These are phyloP conservation scores for Candida sanyaensis DNA, from an alignment of 1,139 yeast species.

Conservation along the genomic window DNA sequence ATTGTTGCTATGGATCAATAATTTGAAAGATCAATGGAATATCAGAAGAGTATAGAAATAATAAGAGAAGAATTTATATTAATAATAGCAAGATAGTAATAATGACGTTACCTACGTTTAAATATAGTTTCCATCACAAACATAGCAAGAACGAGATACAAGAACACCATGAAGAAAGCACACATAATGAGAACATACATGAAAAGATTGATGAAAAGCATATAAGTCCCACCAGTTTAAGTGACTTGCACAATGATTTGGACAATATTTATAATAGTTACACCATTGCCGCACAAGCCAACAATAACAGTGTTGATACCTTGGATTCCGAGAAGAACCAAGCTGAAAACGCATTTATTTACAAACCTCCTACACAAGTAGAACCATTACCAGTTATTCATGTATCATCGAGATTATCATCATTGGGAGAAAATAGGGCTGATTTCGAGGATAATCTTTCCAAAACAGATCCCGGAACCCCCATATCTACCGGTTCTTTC, in stretches of 20 bases:
- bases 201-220: background rate
- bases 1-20: slow-evolving; percentile 3
- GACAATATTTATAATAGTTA: slow-evolving; percentile 34
- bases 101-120: slow-evolving; percentile 3
- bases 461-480: slow-evolving; percentile 34
- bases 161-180: background rate
- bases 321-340: slow-evolving; percentile 26
- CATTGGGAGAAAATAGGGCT: slow-evolving; percentile 20
- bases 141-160: background rate
- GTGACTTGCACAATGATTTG: slow-evolving; percentile 33
- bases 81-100: background rate
- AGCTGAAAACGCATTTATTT: slow-evolving; percentile 7
- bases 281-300: slow-evolving; percentile 19
- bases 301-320: slow-evolving; percentile 29
- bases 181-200: background rate
- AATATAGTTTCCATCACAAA: slow-evolving; percentile 2
- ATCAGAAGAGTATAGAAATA: background rate
- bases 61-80: background rate
- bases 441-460: slow-evolving; percentile 13
- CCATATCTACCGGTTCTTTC: slow-evolving; percentile 28
- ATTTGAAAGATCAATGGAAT: background rate
- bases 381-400: slow-evolving; percentile 20
- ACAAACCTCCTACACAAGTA: slow-evolving; percentile 11
- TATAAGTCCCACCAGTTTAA: slow-evolving; percentile 17
- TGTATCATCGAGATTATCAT: slow-evolving; percentile 33